Percentiles rank a stretch among this genome's conserved stretches.
Conservation (phyloP, 345 rosid species). For the Eucalyptus polyanthemos region DNA sequence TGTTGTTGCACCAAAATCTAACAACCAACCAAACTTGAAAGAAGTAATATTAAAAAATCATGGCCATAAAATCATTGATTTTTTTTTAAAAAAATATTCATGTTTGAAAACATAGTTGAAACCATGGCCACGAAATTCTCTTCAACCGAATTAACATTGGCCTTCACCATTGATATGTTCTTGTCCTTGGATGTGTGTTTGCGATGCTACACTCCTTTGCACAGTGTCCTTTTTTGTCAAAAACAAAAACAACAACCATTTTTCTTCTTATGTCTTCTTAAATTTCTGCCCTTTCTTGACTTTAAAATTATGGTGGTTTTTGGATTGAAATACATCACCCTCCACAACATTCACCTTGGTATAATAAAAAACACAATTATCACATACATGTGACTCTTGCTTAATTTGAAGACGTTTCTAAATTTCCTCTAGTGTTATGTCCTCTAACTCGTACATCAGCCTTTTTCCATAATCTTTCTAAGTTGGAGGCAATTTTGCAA, state of each 20-base stretch:
- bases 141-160: background rate
- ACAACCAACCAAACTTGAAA: background rate
- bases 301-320: no score
- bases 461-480: no score
- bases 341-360: background rate
- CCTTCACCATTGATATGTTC: background rate
- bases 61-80: background rate
- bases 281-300: background rate
- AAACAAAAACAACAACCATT: no score
- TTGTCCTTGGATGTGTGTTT: background rate
- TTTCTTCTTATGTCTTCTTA: background rate
- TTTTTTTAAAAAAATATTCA: background rate
- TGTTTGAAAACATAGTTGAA: background rate
- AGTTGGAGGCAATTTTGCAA: no score
- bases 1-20: background rate
- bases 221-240: background rate
- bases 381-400: background rate
- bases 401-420: no score
- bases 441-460: no score
- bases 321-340: background rate
- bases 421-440: no score
- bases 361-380: no score
- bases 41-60: no score
- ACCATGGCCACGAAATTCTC: background rate
- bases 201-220: background rate